Evolutionary conservation across 2,329 filamentous ascomycete species (phyloP).

Genomic region (Apiospora marii): DNA sequence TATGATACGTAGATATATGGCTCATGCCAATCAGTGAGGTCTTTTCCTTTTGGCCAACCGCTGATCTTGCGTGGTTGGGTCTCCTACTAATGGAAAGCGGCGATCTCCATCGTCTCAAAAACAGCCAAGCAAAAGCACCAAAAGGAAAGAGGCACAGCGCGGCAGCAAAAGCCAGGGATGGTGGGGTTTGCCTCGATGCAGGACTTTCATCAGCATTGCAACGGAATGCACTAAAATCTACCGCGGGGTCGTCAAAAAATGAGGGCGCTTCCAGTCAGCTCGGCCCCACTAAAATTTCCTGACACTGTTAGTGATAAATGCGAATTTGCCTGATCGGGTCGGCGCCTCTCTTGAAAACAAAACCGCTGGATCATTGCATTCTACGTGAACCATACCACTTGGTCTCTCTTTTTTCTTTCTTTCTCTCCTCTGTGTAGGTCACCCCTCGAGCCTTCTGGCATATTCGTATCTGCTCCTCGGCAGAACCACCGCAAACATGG

Average conservation of each 20-base stretch:
- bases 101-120: slow-evolving; percentile 9
- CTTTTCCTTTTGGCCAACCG: not conserved
- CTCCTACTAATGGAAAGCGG: slow-evolving; percentile 4
- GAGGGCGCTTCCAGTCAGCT: slow-evolving; percentile 4
- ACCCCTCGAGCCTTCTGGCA: not conserved
- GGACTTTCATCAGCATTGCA: not conserved
- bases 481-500: slow-evolving; percentile 62
- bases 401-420: not conserved
- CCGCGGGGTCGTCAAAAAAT: slow-evolving; percentile 13
- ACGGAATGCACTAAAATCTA: slow-evolving; percentile 7
- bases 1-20: not conserved
- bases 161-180: no score
- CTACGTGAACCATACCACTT: not conserved
- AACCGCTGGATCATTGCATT: not conserved
- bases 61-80: not conserved
- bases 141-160: not conserved
- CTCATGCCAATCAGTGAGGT: not conserved
- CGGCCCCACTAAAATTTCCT: slow-evolving; percentile 15
- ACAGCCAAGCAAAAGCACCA: not conserved
- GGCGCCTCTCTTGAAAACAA: slow-evolving; percentile 1
- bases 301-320: slow-evolving; percentile 2
- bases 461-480: not conserved
- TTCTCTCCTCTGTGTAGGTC: not conserved
- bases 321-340: slow-evolving; percentile 12
- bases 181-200: not conserved